Evolutionary conservation across 768 basidiomycete species (phyloP), one percentile per base, ranked within the genome.

Genomic region (Russula virescens): DNA sequence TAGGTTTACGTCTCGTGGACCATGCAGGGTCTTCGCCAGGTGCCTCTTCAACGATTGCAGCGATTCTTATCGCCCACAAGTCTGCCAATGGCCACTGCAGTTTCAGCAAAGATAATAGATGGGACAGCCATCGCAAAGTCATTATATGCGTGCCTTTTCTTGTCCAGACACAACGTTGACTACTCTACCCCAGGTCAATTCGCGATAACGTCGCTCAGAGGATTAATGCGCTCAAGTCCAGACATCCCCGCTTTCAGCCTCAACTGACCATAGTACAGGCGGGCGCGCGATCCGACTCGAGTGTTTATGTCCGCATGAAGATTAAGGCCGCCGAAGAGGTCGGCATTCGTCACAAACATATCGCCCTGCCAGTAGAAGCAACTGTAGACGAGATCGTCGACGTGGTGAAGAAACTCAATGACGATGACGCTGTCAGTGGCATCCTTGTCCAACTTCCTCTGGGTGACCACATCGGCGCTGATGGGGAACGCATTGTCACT

Each of bases 231-330:
- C 73, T 86, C 50, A 87, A 88, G 70, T 74, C 81, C 4, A 79
- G 77, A 64, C 86, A 82, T 73, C 91, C 95, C n/a, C 88, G 89
- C 23, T 99, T 98, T 79, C 83, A 87, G 69, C 91, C 97, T 14
- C 85, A 87, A 73, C 83, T 99, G 19, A 90, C 85, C 68, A 93
- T 99, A 75, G 83, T 99, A 49, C 97, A 98, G 75, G 94, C 93
- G 55, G 97, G 97, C 58, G 84, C 87, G 34, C 88, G 92, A 62
- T 86, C 93, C 23, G 96, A 98, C 73, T 98, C 95, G 6, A 78
- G 80, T 21, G 87, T 88, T 46, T 99, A 99, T 75, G 87, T 99
- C 68, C 92, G 93, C 71, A 98, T 98, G 96, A 99, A 99, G 77
- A 80, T 84, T 47, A 98, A 95, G 75, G 97, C 97, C 13, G 91